A percentile compares a stretch with the other conserved stretches of the same genome.
These are phyloP conservation scores for Dryas alaskensis DNA, from an alignment of 306 rosid species.

Conservation along the genomic window DNA sequence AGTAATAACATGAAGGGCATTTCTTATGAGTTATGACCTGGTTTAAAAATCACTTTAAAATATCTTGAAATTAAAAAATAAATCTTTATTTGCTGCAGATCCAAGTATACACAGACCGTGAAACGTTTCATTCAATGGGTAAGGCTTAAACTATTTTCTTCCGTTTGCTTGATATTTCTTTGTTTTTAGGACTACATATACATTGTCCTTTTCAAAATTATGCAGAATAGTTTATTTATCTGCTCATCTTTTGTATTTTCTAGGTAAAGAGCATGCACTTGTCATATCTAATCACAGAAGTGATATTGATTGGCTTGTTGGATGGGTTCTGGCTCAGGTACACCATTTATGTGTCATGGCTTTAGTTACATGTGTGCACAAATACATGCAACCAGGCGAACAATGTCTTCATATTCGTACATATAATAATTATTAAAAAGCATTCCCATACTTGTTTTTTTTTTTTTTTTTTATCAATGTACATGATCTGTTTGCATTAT, in stretches of 20 bases:
- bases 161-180: constrained; percentile 12
- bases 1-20: constrained; percentile 8
- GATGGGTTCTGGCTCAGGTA: constrained; percentile 94
- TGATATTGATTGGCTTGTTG: constrained; percentile 96
- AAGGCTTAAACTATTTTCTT: constrained; percentile 28
- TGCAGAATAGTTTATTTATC: constrained; percentile 11
- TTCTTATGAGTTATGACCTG: constrained; percentile 9
- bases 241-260: constrained; percentile 28
- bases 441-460: background rate
- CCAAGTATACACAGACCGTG: constrained; percentile 63
- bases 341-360: constrained; percentile 27
- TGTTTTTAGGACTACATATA: constrained; percentile 11
- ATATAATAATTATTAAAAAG: background rate
- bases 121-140: constrained; percentile 79
- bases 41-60: constrained; percentile 15
- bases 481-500: background rate
- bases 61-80: constrained; percentile 14
- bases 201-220: constrained; percentile 3
- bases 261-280: constrained; percentile 95
- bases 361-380: constrained; percentile 18
- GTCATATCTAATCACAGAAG: constrained; percentile 79
- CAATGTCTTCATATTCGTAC: background rate
- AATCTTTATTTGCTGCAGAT: constrained; percentile 50
- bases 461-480: background rate
- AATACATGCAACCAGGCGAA: background rate